Percentiles rank a stretch among this genome's conserved stretches.
These are phyloP conservation scores for Neoboletus subvelutipes DNA, from an alignment of 768 basidiomycete genomes.

Conservation along the genomic window DNA sequence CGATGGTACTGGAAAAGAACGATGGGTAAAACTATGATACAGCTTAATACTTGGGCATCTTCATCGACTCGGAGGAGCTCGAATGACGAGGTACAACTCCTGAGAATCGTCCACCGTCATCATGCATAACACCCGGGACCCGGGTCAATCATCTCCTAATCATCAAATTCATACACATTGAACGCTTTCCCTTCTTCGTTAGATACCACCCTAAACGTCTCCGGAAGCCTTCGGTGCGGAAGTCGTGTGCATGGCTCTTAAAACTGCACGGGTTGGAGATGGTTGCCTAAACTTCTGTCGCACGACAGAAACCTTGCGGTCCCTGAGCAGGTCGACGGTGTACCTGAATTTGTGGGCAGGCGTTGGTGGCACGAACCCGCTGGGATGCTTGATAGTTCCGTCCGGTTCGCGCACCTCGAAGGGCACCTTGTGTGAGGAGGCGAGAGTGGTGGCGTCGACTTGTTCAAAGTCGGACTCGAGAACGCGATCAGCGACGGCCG, in stretches of 20 bases:
- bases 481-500: constrained; percentile 32
- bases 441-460: constrained; percentile 26
- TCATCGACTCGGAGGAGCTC: not conserved
- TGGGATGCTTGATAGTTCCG: constrained; percentile 40
- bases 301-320: constrained; percentile 15
- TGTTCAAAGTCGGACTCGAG: constrained; percentile 30
- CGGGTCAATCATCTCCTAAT: constrained; percentile 16
- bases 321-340: constrained; percentile 12
- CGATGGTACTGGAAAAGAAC: not conserved
- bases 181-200: too few species aligned
- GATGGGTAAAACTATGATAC: not conserved
- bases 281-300: constrained; percentile 11
- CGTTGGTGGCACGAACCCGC: constrained; percentile 45
- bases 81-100: too few species aligned
- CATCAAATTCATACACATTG: constrained; percentile 30
- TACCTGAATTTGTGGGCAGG: constrained; percentile 38
- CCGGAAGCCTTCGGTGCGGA: constrained; percentile 4
- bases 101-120: not conserved
- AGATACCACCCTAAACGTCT: constrained; percentile 13
- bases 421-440: constrained; percentile 39
- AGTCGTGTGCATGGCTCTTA: constrained; percentile 26
- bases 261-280: constrained; percentile 12
- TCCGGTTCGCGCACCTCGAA: constrained; percentile 40
- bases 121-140: not conserved
- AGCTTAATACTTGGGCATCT: not conserved